A percentile compares a stretch with the other conserved stretches of the same genome.
Evolutionary conservation across 192 early-diverging fungal species (phyloP).

Genomic region (Podila clonocystis): DNA sequence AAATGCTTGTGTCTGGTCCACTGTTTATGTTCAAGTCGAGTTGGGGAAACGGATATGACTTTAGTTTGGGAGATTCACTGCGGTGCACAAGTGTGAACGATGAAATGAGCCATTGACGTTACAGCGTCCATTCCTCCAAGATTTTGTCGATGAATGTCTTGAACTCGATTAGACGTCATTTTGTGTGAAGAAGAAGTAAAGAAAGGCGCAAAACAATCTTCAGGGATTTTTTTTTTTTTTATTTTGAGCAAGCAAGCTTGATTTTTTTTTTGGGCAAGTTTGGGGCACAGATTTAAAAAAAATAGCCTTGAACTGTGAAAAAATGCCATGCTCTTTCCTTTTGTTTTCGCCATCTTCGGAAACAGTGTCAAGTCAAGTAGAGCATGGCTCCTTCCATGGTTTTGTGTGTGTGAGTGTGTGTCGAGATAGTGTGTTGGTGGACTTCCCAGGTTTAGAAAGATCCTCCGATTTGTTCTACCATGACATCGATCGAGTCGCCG

Average conservation of each 20-base stretch:
- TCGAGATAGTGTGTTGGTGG: background rate
- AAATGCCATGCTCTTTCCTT: too few species aligned
- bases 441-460: slow-evolving; percentile 7
- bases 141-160: slow-evolving; percentile 48
- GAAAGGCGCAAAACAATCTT: too few species aligned
- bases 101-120: slow-evolving; percentile 1
- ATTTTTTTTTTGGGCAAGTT: too few species aligned
- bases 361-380: background rate
- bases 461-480: slow-evolving; percentile 90
- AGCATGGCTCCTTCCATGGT: background rate
- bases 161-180: background rate
- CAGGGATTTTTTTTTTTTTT: too few species aligned
- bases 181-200: background rate
- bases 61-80: background rate
- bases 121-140: slow-evolving; percentile 58
- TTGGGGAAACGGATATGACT: background rate
- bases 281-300: too few species aligned
- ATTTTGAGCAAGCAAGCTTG: too few species aligned
- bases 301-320: too few species aligned
- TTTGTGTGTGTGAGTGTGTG: background rate
- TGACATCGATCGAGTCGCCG: slow-evolving; percentile 94
- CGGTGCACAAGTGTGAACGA: background rate
- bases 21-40: slow-evolving; percentile 23
- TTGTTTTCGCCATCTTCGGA: too few species aligned
- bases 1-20: slow-evolving; percentile 67